These are phyloP conservation scores for Phaeosphaeria sp. DNA, from an alignment of 2,329 filamentous ascomycete genomes.

Conservation along the genomic window DNA sequence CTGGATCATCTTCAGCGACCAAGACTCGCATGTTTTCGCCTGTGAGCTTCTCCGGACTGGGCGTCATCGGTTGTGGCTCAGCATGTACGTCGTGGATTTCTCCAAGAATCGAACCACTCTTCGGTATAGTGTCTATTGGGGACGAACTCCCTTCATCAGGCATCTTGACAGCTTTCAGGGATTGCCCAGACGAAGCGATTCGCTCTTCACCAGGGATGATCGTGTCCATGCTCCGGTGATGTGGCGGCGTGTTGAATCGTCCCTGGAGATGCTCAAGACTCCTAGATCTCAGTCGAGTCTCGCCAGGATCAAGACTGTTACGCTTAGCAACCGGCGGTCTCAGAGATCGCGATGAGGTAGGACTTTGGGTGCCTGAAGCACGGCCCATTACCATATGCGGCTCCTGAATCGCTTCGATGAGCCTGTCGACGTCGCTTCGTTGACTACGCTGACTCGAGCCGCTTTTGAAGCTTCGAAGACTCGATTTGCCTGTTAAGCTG, in stretches of 20 bases:
- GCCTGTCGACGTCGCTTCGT: conserved; percentile 70
- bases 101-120: conserved; percentile 34
- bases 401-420: conserved; percentile 75
- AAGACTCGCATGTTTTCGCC: conserved; percentile 67
- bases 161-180: conserved; percentile 55
- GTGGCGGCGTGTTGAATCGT: conserved; percentile 25
- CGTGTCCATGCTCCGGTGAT: conserved; percentile 54
- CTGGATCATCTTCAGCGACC: conserved; percentile 86
- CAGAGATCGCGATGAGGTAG: conserved; percentile 26
- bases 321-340: conserved; percentile 35
- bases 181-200: conserved; percentile 50
- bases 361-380: conserved; percentile 21
- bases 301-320: conserved; percentile 26
- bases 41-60: conserved; percentile 21
- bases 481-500: conserved; percentile 58
- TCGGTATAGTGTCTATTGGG: conserved; percentile 12
- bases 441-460: conserved; percentile 57
- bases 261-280: conserved; percentile 31
- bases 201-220: conserved; percentile 48
- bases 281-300: conserved; percentile 26
- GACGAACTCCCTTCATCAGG: conserved; percentile 49
- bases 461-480: conserved; percentile 58
- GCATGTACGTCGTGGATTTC: conserved; percentile 39
- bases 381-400: conserved; percentile 51
- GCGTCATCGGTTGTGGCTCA: conserved; percentile 15